Conservation (phyloP, 2,329 filamentous ascomycete genomes). For the Allantophomopsis lycopodina region DNA sequence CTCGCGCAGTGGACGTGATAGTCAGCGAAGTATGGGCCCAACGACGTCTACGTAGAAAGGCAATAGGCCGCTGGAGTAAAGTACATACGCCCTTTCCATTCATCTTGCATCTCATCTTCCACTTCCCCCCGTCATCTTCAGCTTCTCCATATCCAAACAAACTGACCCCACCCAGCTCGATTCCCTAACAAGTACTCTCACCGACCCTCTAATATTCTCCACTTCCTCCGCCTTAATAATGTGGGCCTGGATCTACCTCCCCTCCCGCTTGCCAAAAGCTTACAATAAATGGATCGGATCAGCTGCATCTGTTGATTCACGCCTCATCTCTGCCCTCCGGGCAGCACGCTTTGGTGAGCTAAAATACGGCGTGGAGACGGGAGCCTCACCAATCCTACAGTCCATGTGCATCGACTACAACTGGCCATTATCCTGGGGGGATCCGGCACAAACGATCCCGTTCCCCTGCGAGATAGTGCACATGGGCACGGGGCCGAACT, state of each 20-base stretch:
- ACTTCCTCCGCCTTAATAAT: conserved; percentile 63
- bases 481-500: conserved; percentile 60
- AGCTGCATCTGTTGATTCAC: conserved; percentile 60
- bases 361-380: conserved; percentile 61
- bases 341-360: conserved; percentile 49
- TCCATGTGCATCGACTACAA: conserved; percentile 60
- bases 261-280: conserved; percentile 52
- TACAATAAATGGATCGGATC: conserved; percentile 76
- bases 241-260: conserved; percentile 80
- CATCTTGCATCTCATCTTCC: not conserved
- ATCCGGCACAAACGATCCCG: conserved; percentile 54
- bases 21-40: conserved; percentile 51
- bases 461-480: conserved; percentile 78
- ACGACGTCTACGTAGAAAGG: conserved; percentile 28
- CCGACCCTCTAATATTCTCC: conserved; percentile 62
- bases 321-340: conserved; percentile 62
- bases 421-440: conserved; percentile 57
- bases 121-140: not conserved
- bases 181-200: conserved; percentile 20
- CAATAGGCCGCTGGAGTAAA: conserved; percentile 30
- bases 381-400: conserved; percentile 52
- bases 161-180: not conserved
- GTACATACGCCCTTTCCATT: conserved; percentile 17
- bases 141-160: not conserved
- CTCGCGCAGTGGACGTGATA: conserved; percentile 59